Conservation (phyloP, 169 alveolate species). For the Babesia sp. region DNA sequence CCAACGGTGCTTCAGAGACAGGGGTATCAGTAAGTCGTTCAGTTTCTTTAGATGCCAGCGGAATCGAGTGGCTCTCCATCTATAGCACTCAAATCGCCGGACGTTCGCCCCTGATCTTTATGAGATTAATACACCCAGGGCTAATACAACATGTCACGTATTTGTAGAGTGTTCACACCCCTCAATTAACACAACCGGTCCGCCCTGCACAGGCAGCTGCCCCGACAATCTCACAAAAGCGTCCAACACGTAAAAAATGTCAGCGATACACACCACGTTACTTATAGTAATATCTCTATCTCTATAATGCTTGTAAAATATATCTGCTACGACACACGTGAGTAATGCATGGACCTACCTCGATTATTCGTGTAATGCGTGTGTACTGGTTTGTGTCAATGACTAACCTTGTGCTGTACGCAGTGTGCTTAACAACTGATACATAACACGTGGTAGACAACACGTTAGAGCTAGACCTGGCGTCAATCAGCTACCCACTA, state of each 20-base stretch:
- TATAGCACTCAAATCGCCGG: conserved; percentile 26
- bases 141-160: not conserved
- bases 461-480: too few species aligned
- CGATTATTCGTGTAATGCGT: not conserved
- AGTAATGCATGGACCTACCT: not conserved
- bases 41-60: conserved; percentile 13
- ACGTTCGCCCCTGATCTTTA: not conserved
- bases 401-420: not conserved
- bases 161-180: not conserved
- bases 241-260: not conserved
- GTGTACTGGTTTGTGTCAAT: not conserved
- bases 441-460: not conserved
- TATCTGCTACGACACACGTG: not conserved
- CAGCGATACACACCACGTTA: not conserved
- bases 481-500: too few species aligned
- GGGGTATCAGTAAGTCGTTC: conserved; percentile 12
- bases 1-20: conserved; percentile 20
- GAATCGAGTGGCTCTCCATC: conserved; percentile 41
- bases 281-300: too few species aligned
- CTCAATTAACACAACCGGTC: too few species aligned
- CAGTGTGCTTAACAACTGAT: not conserved
- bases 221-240: conserved; percentile 15
- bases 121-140: not conserved
- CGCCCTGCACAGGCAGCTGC: conserved; percentile 26
- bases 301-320: too few species aligned